Conservation (phyloP, 192 early-diverging fungal species). For the Coemansia sp. region DNA sequence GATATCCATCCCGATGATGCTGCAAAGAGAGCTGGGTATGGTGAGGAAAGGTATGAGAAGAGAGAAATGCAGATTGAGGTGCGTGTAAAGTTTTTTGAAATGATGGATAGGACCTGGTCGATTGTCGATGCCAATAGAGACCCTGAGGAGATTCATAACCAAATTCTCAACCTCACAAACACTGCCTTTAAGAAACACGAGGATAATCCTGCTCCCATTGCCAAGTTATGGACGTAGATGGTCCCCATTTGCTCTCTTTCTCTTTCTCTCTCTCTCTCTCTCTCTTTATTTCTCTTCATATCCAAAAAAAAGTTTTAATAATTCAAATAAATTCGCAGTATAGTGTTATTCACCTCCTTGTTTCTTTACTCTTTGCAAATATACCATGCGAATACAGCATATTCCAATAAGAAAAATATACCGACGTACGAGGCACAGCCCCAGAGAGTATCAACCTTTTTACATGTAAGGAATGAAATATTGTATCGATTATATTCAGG, state of each 20-base stretch:
- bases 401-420: too few species aligned
- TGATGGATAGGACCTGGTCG: constrained; percentile 55
- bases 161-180: constrained; percentile 31
- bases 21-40: constrained; percentile 78
- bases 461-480: too few species aligned
- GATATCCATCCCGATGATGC: constrained; percentile 77
- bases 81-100: constrained; percentile 59
- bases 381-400: too few species aligned
- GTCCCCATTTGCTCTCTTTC: background rate
- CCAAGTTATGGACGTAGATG: constrained; percentile 26
- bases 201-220: constrained; percentile 27
- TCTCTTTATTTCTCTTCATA: background rate
- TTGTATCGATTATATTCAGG: too few species aligned
- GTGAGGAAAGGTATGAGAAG: constrained; percentile 89
- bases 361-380: too few species aligned
- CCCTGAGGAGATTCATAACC: constrained; percentile 36
- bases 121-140: constrained; percentile 45
- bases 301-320: too few species aligned
- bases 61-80: constrained; percentile 79
- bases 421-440: too few species aligned
- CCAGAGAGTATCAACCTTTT: too few species aligned
- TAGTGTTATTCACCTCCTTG: too few species aligned
- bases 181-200: constrained; percentile 25
- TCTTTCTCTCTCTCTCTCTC: background rate
- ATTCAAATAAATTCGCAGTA: too few species aligned